Percentiles rank a stretch among this genome's conserved stretches.
These are phyloP conservation scores for Halenospora varia DNA, from an alignment of 495 filamentous ascomycete species.

Conservation along the genomic window DNA sequence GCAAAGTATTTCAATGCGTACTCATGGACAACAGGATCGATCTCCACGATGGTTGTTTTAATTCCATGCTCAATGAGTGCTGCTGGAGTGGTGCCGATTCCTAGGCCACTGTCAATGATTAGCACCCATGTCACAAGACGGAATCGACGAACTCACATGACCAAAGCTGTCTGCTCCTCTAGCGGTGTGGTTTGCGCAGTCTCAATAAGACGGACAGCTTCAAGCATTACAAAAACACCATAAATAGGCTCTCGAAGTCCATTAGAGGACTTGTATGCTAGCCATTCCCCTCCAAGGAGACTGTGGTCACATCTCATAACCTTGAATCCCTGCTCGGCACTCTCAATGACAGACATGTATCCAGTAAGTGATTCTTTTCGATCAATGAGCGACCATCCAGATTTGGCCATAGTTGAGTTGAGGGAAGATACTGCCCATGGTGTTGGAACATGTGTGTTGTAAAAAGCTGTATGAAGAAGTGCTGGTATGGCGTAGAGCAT, in stretches of 20 bases:
- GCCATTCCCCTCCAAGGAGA: constrained; percentile 91
- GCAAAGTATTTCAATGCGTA: constrained; percentile 81
- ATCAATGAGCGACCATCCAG: constrained; percentile 63
- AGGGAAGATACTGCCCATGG: constrained; percentile 46
- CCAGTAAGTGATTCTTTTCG: constrained; percentile 82
- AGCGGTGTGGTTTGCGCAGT: constrained; percentile 50
- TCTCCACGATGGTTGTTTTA: constrained; percentile 87
- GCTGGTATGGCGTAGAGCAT: constrained; percentile 62
- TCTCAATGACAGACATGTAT: constrained; percentile 87
- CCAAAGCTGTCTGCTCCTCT: constrained; percentile 69
- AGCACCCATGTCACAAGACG: constrained; percentile 5
- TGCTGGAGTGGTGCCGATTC: constrained; percentile 84
- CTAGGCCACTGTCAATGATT: constrained; percentile 63
- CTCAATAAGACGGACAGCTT: constrained; percentile 80
- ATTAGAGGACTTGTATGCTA: background rate
- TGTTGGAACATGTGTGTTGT: constrained; percentile 67
- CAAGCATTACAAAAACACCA: constrained; percentile 86
- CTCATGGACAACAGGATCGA: constrained; percentile 83
- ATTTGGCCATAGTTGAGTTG: constrained; percentile 55
- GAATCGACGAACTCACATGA: constrained; percentile 59
- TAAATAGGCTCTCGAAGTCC: constrained; percentile 75
- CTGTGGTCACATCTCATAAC: constrained; percentile 93
- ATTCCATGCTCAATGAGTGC: constrained; percentile 86
- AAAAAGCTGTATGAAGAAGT: constrained; percentile 61
- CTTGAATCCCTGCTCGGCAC: constrained; percentile 62